Base-by-base conservation (phyloP, 331 rosid genomes). In the Cydonia oblonga region DNA sequence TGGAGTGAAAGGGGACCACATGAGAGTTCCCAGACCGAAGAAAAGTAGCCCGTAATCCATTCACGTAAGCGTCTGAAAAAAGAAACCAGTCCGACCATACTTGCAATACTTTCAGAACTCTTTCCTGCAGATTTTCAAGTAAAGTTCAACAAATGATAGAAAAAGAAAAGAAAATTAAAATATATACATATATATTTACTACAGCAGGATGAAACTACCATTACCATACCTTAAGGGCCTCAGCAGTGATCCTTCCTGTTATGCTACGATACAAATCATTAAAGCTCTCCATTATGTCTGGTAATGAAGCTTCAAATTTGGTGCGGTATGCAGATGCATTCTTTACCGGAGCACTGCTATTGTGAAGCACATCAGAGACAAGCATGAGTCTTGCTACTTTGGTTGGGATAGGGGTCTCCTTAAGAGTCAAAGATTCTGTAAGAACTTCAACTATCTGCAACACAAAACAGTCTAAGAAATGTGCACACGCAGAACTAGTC, bases 21-120 rank as follows among this genome's bases (percentile, higher is more conserved):
- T 96, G 96, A 76, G 97, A 91, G 86, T 83, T 91, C 70, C 97
- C 92, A 74, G 92, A 80, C 73, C 97, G 91, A 70, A 95, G 84
- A 74, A 95, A 91, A 64, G 99, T 95, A 66, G 99, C 99, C 71
- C 96, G 82, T 74, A 95, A 87, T 57, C 99, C 99, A 87, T 90
- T 95, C 57, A 95, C 96, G 76, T 91, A 95, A 51, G 96, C 96
- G 75, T 95, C 99, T 66, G 99, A 95, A 74, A 95, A 95, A 62
- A 95, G 93, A 88, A 95, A 95, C 99, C 99, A 95, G 77, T 95
- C 96, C 10, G 99, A 85, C 99, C 99, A 95, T 52, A 95, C 99
- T 87, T 91, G 99, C 84, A 95, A 80, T 65, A 95, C 95, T 86
- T 95, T 95, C 69, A 91, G 72, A 42, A 95, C 99, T 73, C 99